phyloP scores from a whole-genome alignment of 2,329 filamentous ascomycete species.

The Scedosporium boydii region DNA sequence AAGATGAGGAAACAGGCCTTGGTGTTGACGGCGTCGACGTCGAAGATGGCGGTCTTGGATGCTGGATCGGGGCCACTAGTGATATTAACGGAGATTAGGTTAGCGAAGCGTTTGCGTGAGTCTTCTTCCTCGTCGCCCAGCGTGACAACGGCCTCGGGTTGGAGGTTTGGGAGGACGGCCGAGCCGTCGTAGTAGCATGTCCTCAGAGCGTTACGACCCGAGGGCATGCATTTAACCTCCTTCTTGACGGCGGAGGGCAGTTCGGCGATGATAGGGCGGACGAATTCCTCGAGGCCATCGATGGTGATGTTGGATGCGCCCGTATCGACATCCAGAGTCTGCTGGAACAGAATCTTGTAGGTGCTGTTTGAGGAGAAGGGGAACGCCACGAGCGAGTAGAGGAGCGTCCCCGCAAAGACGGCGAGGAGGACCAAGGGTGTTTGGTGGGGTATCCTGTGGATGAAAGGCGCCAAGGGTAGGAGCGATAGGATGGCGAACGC shows the following conservation, averaged over 20 bases:
- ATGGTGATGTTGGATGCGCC: constrained; percentile 62
- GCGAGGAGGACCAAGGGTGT: constrained; percentile 67
- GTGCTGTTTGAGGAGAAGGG: constrained; percentile 74
- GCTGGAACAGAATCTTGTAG: constrained; percentile 81
- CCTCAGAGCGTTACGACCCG: constrained; percentile 38
- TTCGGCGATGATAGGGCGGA: constrained; percentile 55
- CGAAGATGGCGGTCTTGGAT: constrained; percentile 47
- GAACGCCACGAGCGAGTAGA: constrained; percentile 81
- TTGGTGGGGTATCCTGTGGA: constrained; percentile 79
- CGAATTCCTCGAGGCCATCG: constrained; percentile 56
- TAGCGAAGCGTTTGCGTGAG: constrained; percentile 22
- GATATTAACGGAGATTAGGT: constrained; percentile 45
- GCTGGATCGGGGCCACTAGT: constrained; percentile 22
- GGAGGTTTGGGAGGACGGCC: constrained; percentile 51
- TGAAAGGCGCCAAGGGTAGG: constrained; percentile 69
- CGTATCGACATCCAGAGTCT: constrained; percentile 67
- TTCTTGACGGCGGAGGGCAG: constrained; percentile 64
- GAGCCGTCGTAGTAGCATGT: constrained; percentile 64
- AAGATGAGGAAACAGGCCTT: constrained; percentile 69
- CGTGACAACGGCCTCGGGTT: constrained; percentile 28
- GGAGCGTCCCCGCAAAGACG: constrained; percentile 63
- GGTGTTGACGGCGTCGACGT: constrained; percentile 64
- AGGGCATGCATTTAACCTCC: constrained; percentile 40
- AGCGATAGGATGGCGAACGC: constrained; percentile 61
- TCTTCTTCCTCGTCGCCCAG: constrained; percentile 27